Base-by-base conservation (phyloP, 2,329 filamentous ascomycete genomes). In the Claviceps monticola region DNA sequence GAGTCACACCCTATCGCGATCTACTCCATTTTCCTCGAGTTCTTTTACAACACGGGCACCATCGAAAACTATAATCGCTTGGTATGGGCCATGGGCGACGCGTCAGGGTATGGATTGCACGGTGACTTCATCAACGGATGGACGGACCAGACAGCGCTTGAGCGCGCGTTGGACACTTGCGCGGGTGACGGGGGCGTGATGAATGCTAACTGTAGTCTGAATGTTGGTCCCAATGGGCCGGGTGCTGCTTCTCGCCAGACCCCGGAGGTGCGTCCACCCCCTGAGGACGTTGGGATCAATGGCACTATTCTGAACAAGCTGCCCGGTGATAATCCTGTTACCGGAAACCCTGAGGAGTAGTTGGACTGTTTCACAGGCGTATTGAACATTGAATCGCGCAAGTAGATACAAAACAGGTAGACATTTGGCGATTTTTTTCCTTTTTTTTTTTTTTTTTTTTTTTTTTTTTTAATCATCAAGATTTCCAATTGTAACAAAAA, bases 1-100 rank as follows among this genome's bases (percentile, higher is more conserved):
- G 48, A 61, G 38, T 65, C 61, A 5, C 69, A 74, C 59, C 72
- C 72, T 5, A 63, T 68, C 5, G 65, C 67, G 4, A 64, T 74
- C 4, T 65, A 71, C 0, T 72, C 73, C 55, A 60, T 74, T 8
- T 69, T 70, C 60, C 68, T 71, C 60, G 71, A 74, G 58, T 70
- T 72, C 36, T 68, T 73, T 55, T 73, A 71, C 67, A 66, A 72
- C 51, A 69, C 68, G 8, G 58, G 55, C 9, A 53, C 56, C 14
- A 54, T 65, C 54, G 14, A 58, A 41, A 48, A 62, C 52, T 61
- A 58, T 51, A 62, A 62, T 51, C 57, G 58, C 41, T 56, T 55
- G 51, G 60, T 60, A 17, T 64, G 57, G 55, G 56, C 61, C 51
- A 55, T 51, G 51, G 62, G 62, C 48, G 62, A 64, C 52, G 34